phyloP scores from a whole-genome alignment of 2,329 filamentous ascomycete species.

The Teratosphaeria pseudoeucalypti region DNA sequence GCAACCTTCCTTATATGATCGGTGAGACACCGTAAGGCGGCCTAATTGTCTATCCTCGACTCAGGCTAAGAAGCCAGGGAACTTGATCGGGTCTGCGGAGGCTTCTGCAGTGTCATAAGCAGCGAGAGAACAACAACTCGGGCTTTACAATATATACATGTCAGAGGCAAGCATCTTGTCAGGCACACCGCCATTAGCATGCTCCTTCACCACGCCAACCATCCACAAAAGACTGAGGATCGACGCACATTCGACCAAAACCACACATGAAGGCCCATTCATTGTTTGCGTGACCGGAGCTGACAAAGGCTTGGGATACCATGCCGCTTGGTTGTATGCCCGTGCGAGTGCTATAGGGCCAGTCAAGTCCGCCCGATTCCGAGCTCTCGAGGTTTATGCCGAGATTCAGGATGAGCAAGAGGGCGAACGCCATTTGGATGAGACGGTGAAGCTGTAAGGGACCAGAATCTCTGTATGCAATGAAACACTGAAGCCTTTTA shows the following conservation, averaged over 20 bases:
- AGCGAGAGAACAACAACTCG: neutral
- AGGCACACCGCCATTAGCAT: neutral
- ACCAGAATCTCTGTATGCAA: no score
- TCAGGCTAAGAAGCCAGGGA: neutral
- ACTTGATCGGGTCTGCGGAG: neutral
- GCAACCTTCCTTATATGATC: neutral
- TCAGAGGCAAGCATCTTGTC: neutral
- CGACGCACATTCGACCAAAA: neutral
- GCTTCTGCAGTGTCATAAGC: neutral
- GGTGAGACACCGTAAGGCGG: neutral
- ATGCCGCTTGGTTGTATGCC: neutral
- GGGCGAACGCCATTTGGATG: neutral
- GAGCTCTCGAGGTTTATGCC: neutral
- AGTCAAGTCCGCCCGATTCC: neutral
- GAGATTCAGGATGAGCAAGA: neutral
- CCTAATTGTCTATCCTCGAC: neutral
- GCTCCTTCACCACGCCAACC: neutral
- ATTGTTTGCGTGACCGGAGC: neutral
- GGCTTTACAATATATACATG: neutral
- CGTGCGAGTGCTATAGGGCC: neutral
- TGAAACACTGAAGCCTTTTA: no score
- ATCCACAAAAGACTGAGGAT: neutral
- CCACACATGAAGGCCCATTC: neutral
- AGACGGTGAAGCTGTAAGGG: neutral
- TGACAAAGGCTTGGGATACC: neutral